Conservation (phyloP, 495 filamentous ascomycete genomes). For the Poronia punctata region DNA sequence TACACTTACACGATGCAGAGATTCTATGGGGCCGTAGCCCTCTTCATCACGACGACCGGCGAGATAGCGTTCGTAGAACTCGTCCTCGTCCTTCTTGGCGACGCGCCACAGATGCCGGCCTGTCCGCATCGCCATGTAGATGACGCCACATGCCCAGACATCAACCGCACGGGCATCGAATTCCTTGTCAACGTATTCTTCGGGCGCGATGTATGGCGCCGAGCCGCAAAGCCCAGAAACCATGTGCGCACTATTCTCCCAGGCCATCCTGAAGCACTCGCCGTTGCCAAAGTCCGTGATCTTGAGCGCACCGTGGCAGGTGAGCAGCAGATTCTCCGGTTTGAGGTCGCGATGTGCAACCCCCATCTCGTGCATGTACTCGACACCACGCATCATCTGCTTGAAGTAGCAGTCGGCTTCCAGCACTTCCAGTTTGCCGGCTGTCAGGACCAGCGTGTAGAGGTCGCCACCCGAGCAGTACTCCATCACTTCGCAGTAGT, state of each 20-base stretch:
- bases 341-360: conserved; percentile 97
- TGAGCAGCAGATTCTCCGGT: conserved; percentile 93
- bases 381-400: conserved; percentile 97
- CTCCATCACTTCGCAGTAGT: conserved; percentile 99
- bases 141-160: conserved; percentile 95
- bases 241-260: conserved; percentile 98
- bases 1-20: conserved; percentile 78
- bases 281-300: conserved; percentile 99
- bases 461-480: conserved; percentile 96
- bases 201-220: conserved; percentile 94
- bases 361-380: conserved; percentile 99
- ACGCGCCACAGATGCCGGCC: conserved; percentile 94
- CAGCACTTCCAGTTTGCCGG: conserved; percentile 83
- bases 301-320: conserved; percentile 88
- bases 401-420: conserved; percentile 99
- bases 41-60: conserved; percentile 87
- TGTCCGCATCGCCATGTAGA: conserved; percentile 99
- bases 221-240: conserved; percentile 93
- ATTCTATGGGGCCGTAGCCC: conserved; percentile 94
- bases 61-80: conserved; percentile 91
- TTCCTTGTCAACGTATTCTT: conserved; percentile 90
- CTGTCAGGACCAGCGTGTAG: conserved; percentile 87
- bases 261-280: conserved; percentile 99
- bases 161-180: conserved; percentile 97
- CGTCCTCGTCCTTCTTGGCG: conserved; percentile 90